Evolutionary conservation across 192 early-diverging fungal species (phyloP), one percentile per base, ranked within the genome.

Genomic region (Gonapodya sp.): DNA sequence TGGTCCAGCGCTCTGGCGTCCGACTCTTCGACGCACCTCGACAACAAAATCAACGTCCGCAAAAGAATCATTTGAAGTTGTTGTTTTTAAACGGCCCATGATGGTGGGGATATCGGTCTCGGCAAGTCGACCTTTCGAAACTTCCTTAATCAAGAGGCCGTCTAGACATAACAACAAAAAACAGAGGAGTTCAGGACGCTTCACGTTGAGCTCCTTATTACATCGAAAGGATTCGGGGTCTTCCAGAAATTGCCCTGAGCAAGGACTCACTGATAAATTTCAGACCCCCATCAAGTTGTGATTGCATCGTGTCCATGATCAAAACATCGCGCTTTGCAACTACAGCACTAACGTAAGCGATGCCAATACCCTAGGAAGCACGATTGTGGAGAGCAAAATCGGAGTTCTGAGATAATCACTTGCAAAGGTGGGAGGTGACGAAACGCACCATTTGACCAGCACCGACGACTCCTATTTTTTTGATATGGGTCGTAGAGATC

Each of bases 261-360:
- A 16, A 77, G 75, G 8, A 35, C 81, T 79, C 84, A 95, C 93
- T 92, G 83, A 96, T 91, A 81, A 96, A 95, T 83, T 89, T 88
- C 35, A 96, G 79, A 0, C 94, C 96, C 84, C 92, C 92, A 35
- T 93, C 90, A 18, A 95, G 86, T 86, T 97, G 95, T 35, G 79
- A 83, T 72, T 91, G 85, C 83, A 91, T 94, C 36, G 92, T 86
- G 86, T 99, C 97, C 84, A 96, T 77, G 0, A 88, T 83, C 33
- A 97, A 82, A 79, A 94, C 87, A 1, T 96, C 94, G 73, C 90
- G 90, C 84, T 94, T 91, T 77, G 96, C 93, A 0, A 92, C 87
- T 46, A 92, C 91, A 30, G 96, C 95, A 34, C 93, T 90, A 2
- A 99, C 97, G 36, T 94, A 90, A 1, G 94, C 96, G 83, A 99